Conservation (phyloP, 257 asterid genomes). For the Schizonepeta tenuifolia region DNA sequence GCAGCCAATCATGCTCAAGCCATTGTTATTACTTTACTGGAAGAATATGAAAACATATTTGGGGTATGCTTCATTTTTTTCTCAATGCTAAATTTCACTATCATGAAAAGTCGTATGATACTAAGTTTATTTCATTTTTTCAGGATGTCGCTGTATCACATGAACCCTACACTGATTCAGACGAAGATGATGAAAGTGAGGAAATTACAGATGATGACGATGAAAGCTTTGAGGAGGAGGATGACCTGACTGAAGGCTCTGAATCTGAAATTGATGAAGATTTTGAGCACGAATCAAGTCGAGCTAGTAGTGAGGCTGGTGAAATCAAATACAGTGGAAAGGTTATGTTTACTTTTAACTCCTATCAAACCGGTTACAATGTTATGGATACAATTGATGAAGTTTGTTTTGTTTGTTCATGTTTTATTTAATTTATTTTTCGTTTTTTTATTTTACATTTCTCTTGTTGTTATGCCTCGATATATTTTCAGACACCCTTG, state of each 20-base stretch:
- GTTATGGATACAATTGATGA: too few species aligned
- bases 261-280: constrained; percentile 54
- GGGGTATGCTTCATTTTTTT: constrained; percentile 65
- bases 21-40: constrained; percentile 86
- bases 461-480: background rate
- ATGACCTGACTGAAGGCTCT: constrained; percentile 59
- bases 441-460: background rate
- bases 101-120: background rate
- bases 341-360: constrained; percentile 46
- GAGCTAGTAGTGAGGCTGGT: constrained; percentile 47
- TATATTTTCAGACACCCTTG: too few species aligned
- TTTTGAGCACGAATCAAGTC: constrained; percentile 57
- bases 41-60: constrained; percentile 81
- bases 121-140: constrained; percentile 19
- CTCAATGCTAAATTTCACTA: background rate
- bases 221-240: constrained; percentile 55
- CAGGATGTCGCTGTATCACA: constrained; percentile 77
- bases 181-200: constrained; percentile 84
- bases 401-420: background rate
- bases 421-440: background rate
- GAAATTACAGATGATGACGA: constrained; percentile 89
- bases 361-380: too few species aligned
- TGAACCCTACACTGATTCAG: constrained; percentile 90
- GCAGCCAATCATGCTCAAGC: constrained; percentile 99
- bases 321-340: constrained; percentile 45